Evolutionary conservation across 352 stramenopile species (phyloP), one percentile per base, ranked within the genome.

Genomic region (Phytopythium delawarense): DNA sequence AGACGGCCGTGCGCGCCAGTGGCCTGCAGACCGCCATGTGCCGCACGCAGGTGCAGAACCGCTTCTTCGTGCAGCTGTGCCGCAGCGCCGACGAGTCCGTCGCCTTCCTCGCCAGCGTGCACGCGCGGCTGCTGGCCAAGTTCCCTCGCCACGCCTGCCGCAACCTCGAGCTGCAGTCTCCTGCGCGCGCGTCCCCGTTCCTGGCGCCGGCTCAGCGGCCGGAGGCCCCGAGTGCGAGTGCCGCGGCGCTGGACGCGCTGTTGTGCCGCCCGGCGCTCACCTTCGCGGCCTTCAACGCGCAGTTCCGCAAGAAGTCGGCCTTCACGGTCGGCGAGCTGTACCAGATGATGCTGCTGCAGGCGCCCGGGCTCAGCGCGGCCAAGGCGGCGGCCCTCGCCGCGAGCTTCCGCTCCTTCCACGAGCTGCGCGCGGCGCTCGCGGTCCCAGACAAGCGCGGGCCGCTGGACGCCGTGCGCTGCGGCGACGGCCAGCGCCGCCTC

Each of bases 281-380:
- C 0, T 92, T 88, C 39, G 40, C 55, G 5, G 72, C 76, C 11
- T 95, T 95, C 62, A 93, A 93, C 55, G 69, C 75, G 5, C 70
- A 82, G 23, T 93, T 91, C 67, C 81, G 81, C 9, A 95, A 93
- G 61, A 88, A 90, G 57, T 64, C 67, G 2, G 77, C 87, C 28
- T 91, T 93, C 23, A 88, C 74, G 0, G 81, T 84, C 5, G 70
- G 76, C 25, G 84, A 95, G 40, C 76, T 95, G 61, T 89, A 87
- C 60, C 82, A 92, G 56, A 84, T 84, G 67, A 95, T 95, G 87
- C 77, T 95, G 4, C 84, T 90, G 65, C 87, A 95, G 64, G 75
- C 76, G 6, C 81, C 81, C 5, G 76, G 79, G 0, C 49, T 93
- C 0, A 91, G 79, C 61, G 76, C 75, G 18, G 63, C 75, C 20